phyloP scores from a whole-genome alignment of 2,329 filamentous ascomycete genomes.

The Hymenoscyphus albidus region DNA sequence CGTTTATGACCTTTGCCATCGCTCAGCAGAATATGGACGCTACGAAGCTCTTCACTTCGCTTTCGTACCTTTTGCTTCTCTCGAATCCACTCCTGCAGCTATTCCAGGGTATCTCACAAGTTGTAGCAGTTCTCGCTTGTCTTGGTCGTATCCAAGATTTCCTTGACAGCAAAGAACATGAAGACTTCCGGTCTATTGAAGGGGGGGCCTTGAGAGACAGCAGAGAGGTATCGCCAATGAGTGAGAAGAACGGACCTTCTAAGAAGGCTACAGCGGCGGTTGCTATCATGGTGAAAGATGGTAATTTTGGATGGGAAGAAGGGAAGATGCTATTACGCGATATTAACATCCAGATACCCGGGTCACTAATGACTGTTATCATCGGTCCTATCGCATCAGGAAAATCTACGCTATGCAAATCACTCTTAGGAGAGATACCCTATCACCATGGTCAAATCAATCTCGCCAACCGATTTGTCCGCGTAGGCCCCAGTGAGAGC shows the following conservation, averaged over 20 bases:
- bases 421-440: conserved; percentile 42
- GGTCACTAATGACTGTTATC: conserved; percentile 9
- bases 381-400: conserved; percentile 47
- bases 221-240: too few relatives aligned
- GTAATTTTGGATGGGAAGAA: conserved; percentile 13
- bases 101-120: conserved; percentile 23
- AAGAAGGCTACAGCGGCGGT: neutral
- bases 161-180: conserved; percentile 14
- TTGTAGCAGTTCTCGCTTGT: conserved; percentile 24
- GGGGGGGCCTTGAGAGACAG: too few relatives aligned
- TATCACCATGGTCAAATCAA: conserved; percentile 33
- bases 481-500: too few relatives aligned
- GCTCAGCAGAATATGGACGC: conserved; percentile 13
- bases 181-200: conserved; percentile 6
- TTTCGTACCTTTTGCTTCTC: conserved; percentile 28
- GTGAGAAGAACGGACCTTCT: too few relatives aligned
- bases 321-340: conserved; percentile 3
- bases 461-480: neutral
- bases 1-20: conserved; percentile 12
- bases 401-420: conserved; percentile 48
- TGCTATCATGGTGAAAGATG: neutral
- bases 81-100: conserved; percentile 21
- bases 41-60: conserved; percentile 25
- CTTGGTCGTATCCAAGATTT: conserved; percentile 30
- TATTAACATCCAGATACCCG: conserved; percentile 4